Percentiles rank a stretch among this genome's conserved stretches.
Conservation (phyloP, 257 asterid genomes). For the Solanum pinnatisectum region DNA sequence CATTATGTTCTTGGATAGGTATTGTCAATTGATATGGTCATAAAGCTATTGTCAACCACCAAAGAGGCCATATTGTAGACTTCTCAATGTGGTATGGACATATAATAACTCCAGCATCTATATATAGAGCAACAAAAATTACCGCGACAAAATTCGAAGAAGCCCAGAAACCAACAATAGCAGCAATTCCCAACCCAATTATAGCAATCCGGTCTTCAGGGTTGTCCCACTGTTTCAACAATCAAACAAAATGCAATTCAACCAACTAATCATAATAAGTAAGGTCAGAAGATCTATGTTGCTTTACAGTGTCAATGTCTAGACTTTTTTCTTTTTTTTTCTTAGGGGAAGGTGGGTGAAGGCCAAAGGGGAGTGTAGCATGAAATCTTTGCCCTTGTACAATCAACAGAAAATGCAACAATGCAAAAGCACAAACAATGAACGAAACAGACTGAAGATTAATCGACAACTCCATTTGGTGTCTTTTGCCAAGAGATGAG, state of each 20-base stretch:
- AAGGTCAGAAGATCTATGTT: neutral
- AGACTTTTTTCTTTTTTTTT: neutral
- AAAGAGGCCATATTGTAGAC: neutral
- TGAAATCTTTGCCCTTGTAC: neutral
- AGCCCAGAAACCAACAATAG: slow-evolving; percentile 77
- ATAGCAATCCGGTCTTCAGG: slow-evolving; percentile 84
- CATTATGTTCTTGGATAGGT: neutral
- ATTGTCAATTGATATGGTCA: neutral
- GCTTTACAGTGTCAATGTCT: neutral
- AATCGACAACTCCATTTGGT: neutral
- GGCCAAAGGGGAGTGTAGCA: neutral
- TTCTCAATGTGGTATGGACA: neutral
- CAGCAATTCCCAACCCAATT: slow-evolving; percentile 84
- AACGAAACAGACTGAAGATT: neutral
- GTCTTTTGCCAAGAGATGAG: neutral
- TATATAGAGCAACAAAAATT: slow-evolving; percentile 9
- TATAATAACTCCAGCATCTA: neutral
- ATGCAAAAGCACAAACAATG: neutral
- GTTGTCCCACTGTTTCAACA: slow-evolving; percentile 65
- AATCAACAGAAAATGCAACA: neutral
- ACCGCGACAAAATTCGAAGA: slow-evolving; percentile 55
- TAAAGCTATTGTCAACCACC: neutral
- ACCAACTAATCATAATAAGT: neutral
- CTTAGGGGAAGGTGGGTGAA: neutral
- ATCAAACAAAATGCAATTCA: neutral